Percentiles rank a stretch among this genome's conserved stretches.
Evolutionary conservation across 352 stramenopile genomes (phyloP).

Genomic region (Pythium dissotocum): DNA sequence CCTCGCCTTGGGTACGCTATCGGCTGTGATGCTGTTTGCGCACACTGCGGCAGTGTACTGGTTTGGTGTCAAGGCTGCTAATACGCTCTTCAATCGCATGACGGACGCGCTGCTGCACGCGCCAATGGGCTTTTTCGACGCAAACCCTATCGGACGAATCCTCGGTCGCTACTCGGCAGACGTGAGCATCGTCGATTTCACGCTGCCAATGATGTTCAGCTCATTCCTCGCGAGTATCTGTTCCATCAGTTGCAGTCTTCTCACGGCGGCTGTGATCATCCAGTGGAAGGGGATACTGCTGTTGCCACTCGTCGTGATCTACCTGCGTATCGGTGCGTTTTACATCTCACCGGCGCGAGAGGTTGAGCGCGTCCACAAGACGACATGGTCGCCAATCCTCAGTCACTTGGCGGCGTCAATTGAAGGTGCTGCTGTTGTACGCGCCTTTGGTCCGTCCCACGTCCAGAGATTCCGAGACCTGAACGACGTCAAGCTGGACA

Average conservation of each 20-base stretch:
- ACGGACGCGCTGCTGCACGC: constrained; percentile 78
- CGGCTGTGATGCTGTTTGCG: constrained; percentile 7
- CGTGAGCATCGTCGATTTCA: constrained; percentile 81
- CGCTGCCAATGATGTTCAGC: constrained; percentile 30
- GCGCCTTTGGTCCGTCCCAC: constrained; percentile 49
- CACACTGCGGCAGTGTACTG: constrained; percentile 13
- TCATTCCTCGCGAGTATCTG: constrained; percentile 62
- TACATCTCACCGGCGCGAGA: constrained; percentile 59
- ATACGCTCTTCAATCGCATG: constrained; percentile 83
- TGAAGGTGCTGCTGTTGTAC: constrained; percentile 41
- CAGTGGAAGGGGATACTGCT: constrained; percentile 65
- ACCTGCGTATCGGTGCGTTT: constrained; percentile 51
- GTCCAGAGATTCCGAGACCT: constrained; percentile 38
- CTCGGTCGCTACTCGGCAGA: constrained; percentile 87
- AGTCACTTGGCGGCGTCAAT: constrained; percentile 54
- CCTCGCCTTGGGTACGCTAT: background rate
- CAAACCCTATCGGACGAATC: constrained; percentile 84
- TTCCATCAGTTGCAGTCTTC: constrained; percentile 54
- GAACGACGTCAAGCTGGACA: constrained; percentile 36
- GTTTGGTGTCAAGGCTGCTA: constrained; percentile 14
- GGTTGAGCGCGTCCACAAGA: constrained; percentile 51
- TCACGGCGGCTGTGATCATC: constrained; percentile 61
- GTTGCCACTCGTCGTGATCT: constrained; percentile 74
- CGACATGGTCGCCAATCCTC: constrained; percentile 44
- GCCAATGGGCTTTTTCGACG: constrained; percentile 91